Evolutionary conservation across 2,329 filamentous ascomycete species (phyloP), one percentile per base, ranked within the genome.

Genomic region (Colletotrichum chrysophilum): DNA sequence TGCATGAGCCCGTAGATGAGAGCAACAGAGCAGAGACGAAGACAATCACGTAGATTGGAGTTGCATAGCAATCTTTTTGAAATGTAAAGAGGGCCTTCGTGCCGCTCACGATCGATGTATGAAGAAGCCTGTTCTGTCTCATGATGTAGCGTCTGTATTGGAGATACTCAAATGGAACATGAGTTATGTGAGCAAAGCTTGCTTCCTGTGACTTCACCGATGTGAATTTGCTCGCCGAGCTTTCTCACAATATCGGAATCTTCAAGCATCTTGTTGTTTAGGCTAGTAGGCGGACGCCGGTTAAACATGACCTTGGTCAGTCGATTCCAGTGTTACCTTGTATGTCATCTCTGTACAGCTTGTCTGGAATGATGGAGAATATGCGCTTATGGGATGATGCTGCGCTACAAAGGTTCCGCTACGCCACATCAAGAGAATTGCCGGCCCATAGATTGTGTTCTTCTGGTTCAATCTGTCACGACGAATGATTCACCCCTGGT

Each of bases 31-130:
- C 18, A 21, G 28, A 55, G 55, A 14, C 14, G 43, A 60, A 32
- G 21, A 36, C 7, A 58, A 58, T 28, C 38, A 58, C 52, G 9
- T 38, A 48, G 36, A 26, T 56, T 68, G 64, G 56, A 68, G 28
- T 48, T 74, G 64, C 64, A 68, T 74, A 69, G 36, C 43, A 55
- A 52, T 32, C 36, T n/a, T 62, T 26, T n/a, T 56, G n/a, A 69
- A 48, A 69, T 56, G 64, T 43, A 72, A 30, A 55, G 73, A 58
- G 55, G 26, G 60, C 52, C 18, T 48, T 26, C 18, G 52, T n/a
- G 10, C 48, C 34, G 60, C 71, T 66, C 21, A 74, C 52, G 72
- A 72, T 36, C 55, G 70, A 74, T 48, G 58, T 48, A 71, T 71
- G 58, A 74, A 71, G 72, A 36, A 28, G 58, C 34, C 16, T 52